Percentiles rank a stretch among this genome's conserved stretches.
Evolutionary conservation across 306 rosid genomes (phyloP).

Genomic region (Fragaria ananassa): DNA sequence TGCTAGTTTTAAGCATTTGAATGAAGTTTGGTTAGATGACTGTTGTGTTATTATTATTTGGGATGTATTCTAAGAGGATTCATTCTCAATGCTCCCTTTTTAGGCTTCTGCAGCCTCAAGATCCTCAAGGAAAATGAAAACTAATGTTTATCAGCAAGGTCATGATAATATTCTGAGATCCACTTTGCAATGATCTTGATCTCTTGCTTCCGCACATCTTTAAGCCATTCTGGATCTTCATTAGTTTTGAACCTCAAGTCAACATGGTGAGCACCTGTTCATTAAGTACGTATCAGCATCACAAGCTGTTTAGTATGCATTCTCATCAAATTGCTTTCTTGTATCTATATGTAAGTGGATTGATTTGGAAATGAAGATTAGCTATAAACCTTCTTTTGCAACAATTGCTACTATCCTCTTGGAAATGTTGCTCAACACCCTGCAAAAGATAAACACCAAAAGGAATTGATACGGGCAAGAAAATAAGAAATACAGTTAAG

Average conservation of each 20-base stretch:
- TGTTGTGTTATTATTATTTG: too few species aligned
- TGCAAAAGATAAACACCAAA: slow-evolving; percentile 20
- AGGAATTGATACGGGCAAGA: neutral
- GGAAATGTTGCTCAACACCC: slow-evolving; percentile 74
- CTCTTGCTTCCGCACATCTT: slow-evolving; percentile 60
- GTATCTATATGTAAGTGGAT: too few species aligned
- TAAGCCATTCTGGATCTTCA: slow-evolving; percentile 80
- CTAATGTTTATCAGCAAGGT: slow-evolving; percentile 27
- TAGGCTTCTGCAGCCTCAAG: neutral
- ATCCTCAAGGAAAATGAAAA: neutral
- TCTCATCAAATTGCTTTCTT: neutral
- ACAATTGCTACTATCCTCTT: slow-evolving; percentile 60
- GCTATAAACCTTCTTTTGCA: slow-evolving; percentile 56
- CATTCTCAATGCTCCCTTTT: too few species aligned
- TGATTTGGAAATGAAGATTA: too few species aligned
- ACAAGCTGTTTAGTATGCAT: neutral
- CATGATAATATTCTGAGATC: slow-evolving; percentile 59
- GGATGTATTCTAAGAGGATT: too few species aligned
- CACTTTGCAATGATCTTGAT: slow-evolving; percentile 49
- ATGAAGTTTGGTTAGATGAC: too few species aligned
- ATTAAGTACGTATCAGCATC: neutral
- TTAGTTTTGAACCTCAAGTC: slow-evolving; percentile 63
- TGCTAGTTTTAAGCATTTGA: too few species aligned
- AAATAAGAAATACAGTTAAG: neutral
- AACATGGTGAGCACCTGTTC: slow-evolving; percentile 86